A percentile compares a stretch with the other conserved stretches of the same genome.
These are phyloP conservation scores for Yamagishiella unicocca DNA, from an alignment of 139 green algal genomes.

Conservation along the genomic window DNA sequence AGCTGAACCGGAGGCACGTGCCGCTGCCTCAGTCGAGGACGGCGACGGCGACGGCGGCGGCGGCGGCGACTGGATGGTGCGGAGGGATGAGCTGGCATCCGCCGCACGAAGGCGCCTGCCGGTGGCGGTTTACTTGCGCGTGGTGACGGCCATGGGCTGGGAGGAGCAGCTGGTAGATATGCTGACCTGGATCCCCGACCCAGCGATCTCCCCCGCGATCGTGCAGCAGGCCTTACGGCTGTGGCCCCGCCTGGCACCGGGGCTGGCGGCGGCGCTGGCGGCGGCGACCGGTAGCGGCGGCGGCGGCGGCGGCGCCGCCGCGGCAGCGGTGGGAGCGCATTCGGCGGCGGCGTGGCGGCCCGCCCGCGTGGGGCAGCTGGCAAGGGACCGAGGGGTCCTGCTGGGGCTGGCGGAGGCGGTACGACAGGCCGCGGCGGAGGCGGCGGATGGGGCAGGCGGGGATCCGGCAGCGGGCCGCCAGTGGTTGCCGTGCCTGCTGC, in stretches of 20 bases:
- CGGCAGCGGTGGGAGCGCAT: not conserved
- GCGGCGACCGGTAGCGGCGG: too few relatives aligned
- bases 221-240: not conserved
- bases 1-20: too few relatives aligned
- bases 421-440: not conserved
- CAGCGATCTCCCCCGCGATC: not conserved
- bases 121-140: not conserved
- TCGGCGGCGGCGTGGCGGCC: not conserved
- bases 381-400: too few relatives aligned
- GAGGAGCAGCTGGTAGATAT: not conserved
- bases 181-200: not conserved
- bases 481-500: conserved; percentile 13
- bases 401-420: not conserved
- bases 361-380: not conserved
- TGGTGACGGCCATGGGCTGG: conserved; percentile 22
- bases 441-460: not conserved
- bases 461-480: not conserved
- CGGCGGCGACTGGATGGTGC: not conserved
- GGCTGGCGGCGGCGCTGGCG: not conserved
- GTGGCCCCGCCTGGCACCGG: not conserved
- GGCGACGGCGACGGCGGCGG: not conserved
- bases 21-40: too few relatives aligned
- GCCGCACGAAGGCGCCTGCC: not conserved
- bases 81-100: conserved; percentile 2
- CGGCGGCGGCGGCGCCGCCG: too few relatives aligned